Base-by-base conservation (phyloP, 257 asterid genomes). In the Cinchona pubescens region DNA sequence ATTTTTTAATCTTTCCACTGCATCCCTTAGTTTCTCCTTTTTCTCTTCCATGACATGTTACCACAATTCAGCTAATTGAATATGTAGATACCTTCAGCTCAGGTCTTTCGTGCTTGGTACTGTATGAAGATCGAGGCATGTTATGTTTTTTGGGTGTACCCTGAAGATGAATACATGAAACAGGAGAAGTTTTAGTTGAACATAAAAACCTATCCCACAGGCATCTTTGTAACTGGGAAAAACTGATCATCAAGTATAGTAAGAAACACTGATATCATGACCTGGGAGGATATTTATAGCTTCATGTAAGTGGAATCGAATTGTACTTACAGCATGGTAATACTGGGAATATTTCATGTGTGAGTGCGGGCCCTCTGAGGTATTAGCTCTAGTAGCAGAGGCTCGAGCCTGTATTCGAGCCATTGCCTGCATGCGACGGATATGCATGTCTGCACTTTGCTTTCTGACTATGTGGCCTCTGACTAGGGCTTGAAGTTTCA, bases 321-420 rank as follows among this genome's bases (percentile, higher is more conserved):
- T 72, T 25, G 56, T 58, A 73, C 93, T 88, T 78, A 89, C 97
- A 51, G 79, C 84, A 13, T 79, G 84, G 71, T 61, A 79, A 58
- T 80, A 76, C 63, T 78, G 78, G 38, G 81, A 56, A 64, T 75
- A 75, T 11, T 76, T 85, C 72, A 68, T 59, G 49, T 46, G 75
- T 60, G 84, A 21, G 30, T 80, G 76, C 48, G 90, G 40, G 66
- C 79, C 65, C 53, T 89, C 95, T 0, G 85, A 74, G 49, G 64
- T 56, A 43, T 67, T 45, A 64, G 87, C 79, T 74, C 99, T 90
- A 65, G 75, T 82, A 29, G 91, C 88, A 81, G 91, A 91, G 27
- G 98, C 98, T 71, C 92, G 92, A 85, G 97, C 99, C 77, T 95
- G 99, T 81, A 94, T 95, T 71, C 97, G 87, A 65, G 93, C 97